These are phyloP conservation scores for Tolypocladium nubicola DNA, from an alignment of 2,329 filamentous ascomycete genomes.

Conservation along the genomic window DNA sequence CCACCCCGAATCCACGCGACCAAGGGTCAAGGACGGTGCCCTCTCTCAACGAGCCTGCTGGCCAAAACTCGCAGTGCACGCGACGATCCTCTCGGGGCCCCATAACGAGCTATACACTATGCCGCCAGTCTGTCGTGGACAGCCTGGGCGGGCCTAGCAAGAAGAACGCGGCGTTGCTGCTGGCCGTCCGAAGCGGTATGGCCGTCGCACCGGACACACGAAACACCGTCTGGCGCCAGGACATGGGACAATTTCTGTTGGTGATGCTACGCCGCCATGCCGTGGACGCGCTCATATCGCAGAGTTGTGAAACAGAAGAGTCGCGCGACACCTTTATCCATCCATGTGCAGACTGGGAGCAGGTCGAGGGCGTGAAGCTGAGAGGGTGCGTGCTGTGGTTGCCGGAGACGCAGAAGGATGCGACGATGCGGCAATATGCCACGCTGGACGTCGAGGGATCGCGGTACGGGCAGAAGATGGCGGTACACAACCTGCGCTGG, in stretches of 20 bases:
- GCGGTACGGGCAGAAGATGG: constrained; percentile 25
- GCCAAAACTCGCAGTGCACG: neutral
- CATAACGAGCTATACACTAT: constrained; percentile 16
- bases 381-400: constrained; percentile 37
- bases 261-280: constrained; percentile 36
- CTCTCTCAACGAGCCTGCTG: neutral
- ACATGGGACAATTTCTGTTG: constrained; percentile 46
- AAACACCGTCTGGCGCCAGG: constrained; percentile 25
- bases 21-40: neutral
- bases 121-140: constrained; percentile 19
- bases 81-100: constrained; percentile 7
- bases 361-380: constrained; percentile 25
- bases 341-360: constrained; percentile 32
- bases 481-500: constrained; percentile 40
- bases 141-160: constrained; percentile 8
- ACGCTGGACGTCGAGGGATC: constrained; percentile 29
- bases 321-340: constrained; percentile 27
- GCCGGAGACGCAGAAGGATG: constrained; percentile 10
- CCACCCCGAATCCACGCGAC: neutral
- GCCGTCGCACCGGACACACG: constrained; percentile 5
- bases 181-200: constrained; percentile 16
- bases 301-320: constrained; percentile 6
- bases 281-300: constrained; percentile 30
- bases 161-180: constrained; percentile 8
- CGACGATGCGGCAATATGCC: constrained; percentile 25